Conservation (phyloP, 1,284 basidiomycete species). For the Ganoderma leucocontextum region DNA sequence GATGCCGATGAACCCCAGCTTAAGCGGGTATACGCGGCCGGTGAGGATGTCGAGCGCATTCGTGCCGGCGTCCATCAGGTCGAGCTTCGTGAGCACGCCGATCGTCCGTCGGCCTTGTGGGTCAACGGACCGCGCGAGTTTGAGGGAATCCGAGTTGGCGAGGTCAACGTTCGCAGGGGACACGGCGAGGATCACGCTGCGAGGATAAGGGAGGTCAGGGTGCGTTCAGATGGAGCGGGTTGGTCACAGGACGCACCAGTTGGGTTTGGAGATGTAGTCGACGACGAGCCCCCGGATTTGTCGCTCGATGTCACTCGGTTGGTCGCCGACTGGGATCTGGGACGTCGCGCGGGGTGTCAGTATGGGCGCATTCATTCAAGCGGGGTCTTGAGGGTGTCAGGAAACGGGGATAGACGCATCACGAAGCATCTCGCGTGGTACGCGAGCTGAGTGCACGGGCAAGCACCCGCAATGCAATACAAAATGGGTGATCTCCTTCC, state of each 20-base stretch:
- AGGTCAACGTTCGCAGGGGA: constrained; percentile 98
- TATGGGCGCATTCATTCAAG: background rate
- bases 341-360: constrained; percentile 11
- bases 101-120: constrained; percentile 96
- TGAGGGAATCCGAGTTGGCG: constrained; percentile 97
- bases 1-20: constrained; percentile 97
- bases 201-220: background rate
- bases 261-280: constrained; percentile 97
- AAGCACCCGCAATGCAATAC: background rate
- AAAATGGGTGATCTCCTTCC: background rate
- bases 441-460: background rate
- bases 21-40: constrained; percentile 96
- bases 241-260: constrained; percentile 67
- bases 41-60: constrained; percentile 97
- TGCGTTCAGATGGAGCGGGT: background rate
- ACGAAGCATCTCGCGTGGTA: background rate
- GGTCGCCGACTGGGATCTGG: constrained; percentile 90
- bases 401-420: background rate
- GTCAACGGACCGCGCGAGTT: constrained; percentile 94
- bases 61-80: constrained; percentile 98
- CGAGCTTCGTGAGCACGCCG: constrained; percentile 96
- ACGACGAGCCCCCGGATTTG: constrained; percentile 95
- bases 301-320: constrained; percentile 94
- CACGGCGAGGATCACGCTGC: constrained; percentile 93
- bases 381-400: background rate